phyloP scores from a whole-genome alignment of 2,329 filamentous ascomycete species.

The Colletotrichum sp. region DNA sequence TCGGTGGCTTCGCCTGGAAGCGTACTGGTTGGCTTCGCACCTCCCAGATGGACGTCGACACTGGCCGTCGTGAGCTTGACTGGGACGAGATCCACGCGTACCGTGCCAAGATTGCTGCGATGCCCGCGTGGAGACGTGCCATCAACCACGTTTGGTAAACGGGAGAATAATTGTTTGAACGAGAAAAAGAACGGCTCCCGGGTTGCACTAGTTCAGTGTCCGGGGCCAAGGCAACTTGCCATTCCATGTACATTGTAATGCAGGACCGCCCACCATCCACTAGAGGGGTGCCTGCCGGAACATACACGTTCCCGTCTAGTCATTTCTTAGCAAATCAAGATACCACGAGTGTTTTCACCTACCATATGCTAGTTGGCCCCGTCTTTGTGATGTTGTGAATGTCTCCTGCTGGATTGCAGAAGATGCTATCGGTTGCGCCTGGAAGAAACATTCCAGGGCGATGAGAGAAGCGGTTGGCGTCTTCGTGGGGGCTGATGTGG shows the following conservation, averaged over 20 bases:
- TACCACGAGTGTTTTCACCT: slow-evolving; percentile 12
- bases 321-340: slow-evolving; percentile 15
- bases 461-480: not conserved
- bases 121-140: slow-evolving; percentile 55
- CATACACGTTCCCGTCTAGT: not conserved
- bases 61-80: slow-evolving; percentile 67
- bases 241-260: not conserved
- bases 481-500: not conserved
- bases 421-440: not conserved
- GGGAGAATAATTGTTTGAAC: not conserved
- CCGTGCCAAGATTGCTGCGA: slow-evolving; percentile 51
- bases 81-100: slow-evolving; percentile 69
- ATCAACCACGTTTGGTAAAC: slow-evolving; percentile 2
- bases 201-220: not conserved
- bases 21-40: slow-evolving; percentile 63
- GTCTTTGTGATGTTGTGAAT: not conserved
- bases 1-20: slow-evolving; percentile 68
- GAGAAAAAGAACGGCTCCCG: not conserved
- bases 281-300: not conserved
- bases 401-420: not conserved
- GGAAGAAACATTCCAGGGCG: not conserved
- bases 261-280: not conserved
- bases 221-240: not conserved
- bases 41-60: slow-evolving; percentile 71
- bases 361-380: not conserved